These are phyloP conservation scores for Postia placenta DNA, from an alignment of 768 basidiomycete species.

Conservation along the genomic window DNA sequence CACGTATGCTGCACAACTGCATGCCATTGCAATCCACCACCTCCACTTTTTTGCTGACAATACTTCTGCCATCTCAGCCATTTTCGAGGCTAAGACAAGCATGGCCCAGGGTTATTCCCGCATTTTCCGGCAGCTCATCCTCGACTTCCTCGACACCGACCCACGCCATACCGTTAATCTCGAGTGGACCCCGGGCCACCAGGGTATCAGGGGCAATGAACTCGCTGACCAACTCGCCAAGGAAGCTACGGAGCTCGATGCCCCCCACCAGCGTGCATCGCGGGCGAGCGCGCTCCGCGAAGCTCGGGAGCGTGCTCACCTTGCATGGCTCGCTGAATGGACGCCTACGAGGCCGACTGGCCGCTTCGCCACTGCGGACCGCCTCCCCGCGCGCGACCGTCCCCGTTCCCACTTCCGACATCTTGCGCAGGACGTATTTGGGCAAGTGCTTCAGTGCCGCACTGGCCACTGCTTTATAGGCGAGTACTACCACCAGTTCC, in stretches of 20 bases:
- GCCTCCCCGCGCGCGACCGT: background rate
- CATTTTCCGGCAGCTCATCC: background rate
- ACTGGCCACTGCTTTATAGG: conserved; percentile 3
- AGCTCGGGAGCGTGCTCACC: background rate
- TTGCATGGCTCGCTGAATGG: background rate
- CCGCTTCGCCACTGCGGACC: conserved; percentile 1
- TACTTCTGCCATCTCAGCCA: conserved; percentile 4
- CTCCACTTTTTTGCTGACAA: conserved; percentile 12
- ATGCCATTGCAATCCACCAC: background rate
- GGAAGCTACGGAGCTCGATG: conserved; percentile 8
- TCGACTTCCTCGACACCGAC: conserved; percentile 2
- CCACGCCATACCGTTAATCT: conserved; percentile 1
- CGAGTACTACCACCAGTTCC: conserved; percentile 3
- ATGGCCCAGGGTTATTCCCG: conserved; percentile 1
- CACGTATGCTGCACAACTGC: no score
- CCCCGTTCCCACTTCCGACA: background rate
- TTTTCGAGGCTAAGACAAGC: background rate
- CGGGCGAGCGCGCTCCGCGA: background rate
- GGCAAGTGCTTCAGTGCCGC: conserved; percentile 1
- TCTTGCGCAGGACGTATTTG: background rate
- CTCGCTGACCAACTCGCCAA: conserved; percentile 19
- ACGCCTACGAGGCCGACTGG: background rate
- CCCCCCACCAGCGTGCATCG: background rate
- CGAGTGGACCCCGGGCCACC: conserved; percentile 22
- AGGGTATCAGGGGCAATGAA: conserved; percentile 22